These are phyloP conservation scores for Pluteus cervinus DNA, from an alignment of 768 basidiomycete species.

Conservation along the genomic window DNA sequence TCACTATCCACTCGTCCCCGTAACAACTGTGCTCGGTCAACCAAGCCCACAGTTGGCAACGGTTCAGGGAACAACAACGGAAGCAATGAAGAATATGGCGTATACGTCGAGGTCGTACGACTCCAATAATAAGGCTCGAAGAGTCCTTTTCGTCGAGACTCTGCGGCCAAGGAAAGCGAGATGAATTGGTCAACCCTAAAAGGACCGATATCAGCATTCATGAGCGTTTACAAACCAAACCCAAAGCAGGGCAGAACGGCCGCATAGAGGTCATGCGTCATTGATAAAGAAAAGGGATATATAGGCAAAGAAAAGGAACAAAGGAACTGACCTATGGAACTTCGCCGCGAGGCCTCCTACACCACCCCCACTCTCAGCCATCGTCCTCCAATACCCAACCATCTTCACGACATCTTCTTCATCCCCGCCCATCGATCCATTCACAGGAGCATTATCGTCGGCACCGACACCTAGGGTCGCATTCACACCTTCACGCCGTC, in stretches of 20 bases:
- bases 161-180: slow-evolving; percentile 69
- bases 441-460: slow-evolving; percentile 34
- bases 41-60: slow-evolving; percentile 57
- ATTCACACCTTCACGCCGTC: no score
- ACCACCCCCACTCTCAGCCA: slow-evolving; percentile 33
- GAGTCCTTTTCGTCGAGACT: slow-evolving; percentile 65
- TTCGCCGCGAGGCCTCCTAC: slow-evolving; percentile 41
- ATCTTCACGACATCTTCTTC: slow-evolving; percentile 47
- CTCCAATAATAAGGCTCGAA: slow-evolving; percentile 79
- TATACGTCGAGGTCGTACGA: slow-evolving; percentile 27
- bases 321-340: slow-evolving; percentile 51
- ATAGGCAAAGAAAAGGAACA: slow-evolving; percentile 5
- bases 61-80: slow-evolving; percentile 76
- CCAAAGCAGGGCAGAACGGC: background rate
- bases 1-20: slow-evolving; percentile 70
- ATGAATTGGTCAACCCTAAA: slow-evolving; percentile 72
- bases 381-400: slow-evolving; percentile 52
- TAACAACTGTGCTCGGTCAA: slow-evolving; percentile 61
- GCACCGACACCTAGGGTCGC: slow-evolving; percentile 25
- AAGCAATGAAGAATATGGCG: slow-evolving; percentile 41
- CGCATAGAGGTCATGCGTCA: no score
- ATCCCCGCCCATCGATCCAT: no score
- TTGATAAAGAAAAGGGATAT: no score
- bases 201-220: slow-evolving; percentile 5
- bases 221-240: background rate